phyloP scores from a whole-genome alignment of 306 rosid genomes.

The Adenanthera pavonina region DNA sequence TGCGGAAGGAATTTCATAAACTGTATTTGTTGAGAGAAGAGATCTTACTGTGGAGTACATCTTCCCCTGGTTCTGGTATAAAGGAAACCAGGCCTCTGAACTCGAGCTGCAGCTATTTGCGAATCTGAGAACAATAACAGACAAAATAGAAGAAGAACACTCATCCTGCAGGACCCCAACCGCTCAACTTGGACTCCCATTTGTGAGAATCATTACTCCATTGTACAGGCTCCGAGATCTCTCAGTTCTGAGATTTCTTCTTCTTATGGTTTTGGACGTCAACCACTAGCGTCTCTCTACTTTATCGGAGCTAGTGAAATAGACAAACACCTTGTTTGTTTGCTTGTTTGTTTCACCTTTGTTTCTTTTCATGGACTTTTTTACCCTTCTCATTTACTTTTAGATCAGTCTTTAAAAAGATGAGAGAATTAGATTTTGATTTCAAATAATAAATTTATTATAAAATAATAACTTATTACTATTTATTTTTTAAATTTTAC shows the following conservation, averaged over 20 bases:
- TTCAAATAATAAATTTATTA: too few relatives aligned
- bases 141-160: conserved; percentile 27
- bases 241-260: conserved; percentile 29
- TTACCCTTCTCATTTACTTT: background rate
- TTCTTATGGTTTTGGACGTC: conserved; percentile 35
- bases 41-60: conserved; percentile 78
- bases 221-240: background rate
- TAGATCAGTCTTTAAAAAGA: background rate
- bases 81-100: conserved; percentile 64
- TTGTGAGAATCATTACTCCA: background rate
- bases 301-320: conserved; percentile 47
- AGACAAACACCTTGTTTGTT: background rate
- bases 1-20: too few relatives aligned
- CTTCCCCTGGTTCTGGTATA: conserved; percentile 68
- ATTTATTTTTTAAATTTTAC: too few relatives aligned
- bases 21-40: background rate
- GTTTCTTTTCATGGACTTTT: background rate
- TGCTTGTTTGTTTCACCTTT: background rate
- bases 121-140: conserved; percentile 24
- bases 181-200: conserved; percentile 1
- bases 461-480: too few relatives aligned
- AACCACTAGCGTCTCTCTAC: background rate
- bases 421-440: too few relatives aligned
- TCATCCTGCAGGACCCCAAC: background rate
- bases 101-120: background rate